Evolutionary conservation across 1,139 yeast genomes (phyloP), one percentile per base, ranked within the genome.

Genomic region (Saccharomyces hybrid): DNA sequence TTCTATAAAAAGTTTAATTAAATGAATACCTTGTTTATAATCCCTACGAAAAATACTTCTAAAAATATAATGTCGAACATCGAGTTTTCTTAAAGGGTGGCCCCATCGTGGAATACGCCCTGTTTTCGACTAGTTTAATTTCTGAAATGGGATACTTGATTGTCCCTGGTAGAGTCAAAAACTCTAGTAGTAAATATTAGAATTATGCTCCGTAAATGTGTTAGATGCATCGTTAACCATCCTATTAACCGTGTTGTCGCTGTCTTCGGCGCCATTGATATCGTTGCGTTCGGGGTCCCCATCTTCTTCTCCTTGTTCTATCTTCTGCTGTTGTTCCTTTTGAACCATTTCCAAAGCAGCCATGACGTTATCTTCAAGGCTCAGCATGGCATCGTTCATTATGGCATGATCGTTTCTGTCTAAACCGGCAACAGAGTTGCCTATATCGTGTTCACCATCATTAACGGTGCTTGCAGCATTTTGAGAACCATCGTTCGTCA

Each of bases 291-390:
- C 23, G 32, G 14, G 44, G 16, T 52, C 48, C 50, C 50, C 55
- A 32, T 47, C 48, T 25, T 47, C 49, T 14, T 47, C 49, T 49
- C 41, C 32, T 32, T 49, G 46, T 50, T 32, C 38, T 32, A 32
- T 48, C 30, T 49, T 53, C 44, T 49, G 55, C 47, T 53, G 54
- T 53, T 51, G 63, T 49, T 56, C 64, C 48, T 68, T 61, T 59
- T 80, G 84, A 0, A 83, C 87, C 49, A 83, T 83, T 60, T 83
- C 86, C 2, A 84, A 86, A 2, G 84, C 88, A 0, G 86, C 88
- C 56, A 84, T 78, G 11, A 84, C 77, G 50, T 83, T 82, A 53
- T 75, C 78, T 31, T 72, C 78, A 63, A 70, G 61, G 50, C 63
- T 66, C 41, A 66, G 61, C 51, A 72, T 64, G 7, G 72, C 73